Evolutionary conservation across 139 green algal genomes (phyloP), one percentile per base, ranked within the genome.

Genomic region (Microglena sp.): DNA sequence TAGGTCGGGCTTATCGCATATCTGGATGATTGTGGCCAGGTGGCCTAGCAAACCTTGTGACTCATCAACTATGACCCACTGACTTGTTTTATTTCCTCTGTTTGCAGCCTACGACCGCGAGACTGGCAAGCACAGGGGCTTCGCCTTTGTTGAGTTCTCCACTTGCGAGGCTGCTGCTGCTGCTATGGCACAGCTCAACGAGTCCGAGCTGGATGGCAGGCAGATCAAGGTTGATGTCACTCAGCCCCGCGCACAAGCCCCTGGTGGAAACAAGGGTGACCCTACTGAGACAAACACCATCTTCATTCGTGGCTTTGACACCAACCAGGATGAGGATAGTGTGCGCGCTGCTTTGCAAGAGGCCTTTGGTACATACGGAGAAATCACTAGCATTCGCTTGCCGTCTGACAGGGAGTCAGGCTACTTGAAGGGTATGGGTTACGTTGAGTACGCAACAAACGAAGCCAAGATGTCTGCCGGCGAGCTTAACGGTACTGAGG

Each of bases 281-380:
- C 15, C 56, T 7, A 64, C 56, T 11, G 56, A 36, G 56, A 64
- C 56, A 31, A 76, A 59, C n/a, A 85, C 77, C 22, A 55, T 89
- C 2, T 92, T 92, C 70, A 70, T 92, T 43, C 86, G 86, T 71
- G 86, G 86, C 78, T 90, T 92, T 67, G 77, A 92, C 71, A 67
- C 67, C 2, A 77, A 61, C 45, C 68, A 78, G 63, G 78, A 69
- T 33, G 85, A 90, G 76, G 85, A 92, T 64, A 79, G 74, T 5
- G 72, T 88, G 24, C 72, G 77, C n/a, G 61, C 68, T 0, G 74
- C 82, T 29, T 73, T 92, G 44, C 22, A 75, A 50, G 84, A 91
- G 70, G 60, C 66, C 21, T 91, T 92, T 56, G 66, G 40, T 6
- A 40, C 71, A 8, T 85, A 72, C 67, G 86, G 84, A 35, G 68